Evolutionary conservation across 352 stramenopile genomes (phyloP).

Genomic region (Stramenopiles sp.): DNA sequence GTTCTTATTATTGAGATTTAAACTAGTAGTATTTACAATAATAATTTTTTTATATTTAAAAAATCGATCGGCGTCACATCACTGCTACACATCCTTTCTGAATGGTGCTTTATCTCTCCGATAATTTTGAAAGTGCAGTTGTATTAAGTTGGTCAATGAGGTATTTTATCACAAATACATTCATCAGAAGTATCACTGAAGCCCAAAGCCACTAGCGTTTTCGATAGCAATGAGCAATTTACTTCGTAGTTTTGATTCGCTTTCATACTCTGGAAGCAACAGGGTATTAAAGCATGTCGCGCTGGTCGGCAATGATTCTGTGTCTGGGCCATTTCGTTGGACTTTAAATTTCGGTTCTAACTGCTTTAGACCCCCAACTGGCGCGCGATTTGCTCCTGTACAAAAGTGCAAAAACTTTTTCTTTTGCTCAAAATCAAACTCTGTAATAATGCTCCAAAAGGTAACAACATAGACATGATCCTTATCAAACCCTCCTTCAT

Average conservation of each 20-base stretch:
- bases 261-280: conserved; percentile 46
- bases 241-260: conserved; percentile 38
- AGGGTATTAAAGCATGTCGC: conserved; percentile 63
- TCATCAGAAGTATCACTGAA: conserved; percentile 29
- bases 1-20: too few species aligned
- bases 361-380: conserved; percentile 45
- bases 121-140: too few species aligned
- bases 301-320: conserved; percentile 38
- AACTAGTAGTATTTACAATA: too few species aligned
- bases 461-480: conserved; percentile 31
- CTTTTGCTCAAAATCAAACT: conserved; percentile 32
- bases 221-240: conserved; percentile 38
- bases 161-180: too few species aligned
- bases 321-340: conserved; percentile 48
- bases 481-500: conserved; percentile 44
- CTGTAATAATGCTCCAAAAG: conserved; percentile 46
- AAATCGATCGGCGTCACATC: too few species aligned
- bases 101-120: too few species aligned
- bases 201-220: conserved; percentile 56
- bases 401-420: conserved; percentile 48
- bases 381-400: conserved; percentile 43
- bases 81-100: too few species aligned
- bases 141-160: too few species aligned
- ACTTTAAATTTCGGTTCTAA: conserved; percentile 43
- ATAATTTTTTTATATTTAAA: too few species aligned